Conservation (phyloP, 176 grass and related monocot genomes). For the Neostapfia colusana region DNA sequence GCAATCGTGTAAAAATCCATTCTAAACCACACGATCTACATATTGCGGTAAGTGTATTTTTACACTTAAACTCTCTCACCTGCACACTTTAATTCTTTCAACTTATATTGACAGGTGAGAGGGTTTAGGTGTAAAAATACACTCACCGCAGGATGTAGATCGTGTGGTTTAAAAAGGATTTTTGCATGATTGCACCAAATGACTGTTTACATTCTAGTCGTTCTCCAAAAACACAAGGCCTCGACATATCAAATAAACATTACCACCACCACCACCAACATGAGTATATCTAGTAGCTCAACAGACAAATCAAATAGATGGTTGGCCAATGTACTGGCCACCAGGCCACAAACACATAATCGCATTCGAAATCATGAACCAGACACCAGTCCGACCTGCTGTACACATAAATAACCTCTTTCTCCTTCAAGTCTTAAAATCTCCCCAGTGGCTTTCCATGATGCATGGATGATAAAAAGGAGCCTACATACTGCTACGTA, state of each 20-base stretch:
- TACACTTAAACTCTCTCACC: too few relatives aligned
- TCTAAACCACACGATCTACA: too few relatives aligned
- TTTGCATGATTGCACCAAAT: too few relatives aligned
- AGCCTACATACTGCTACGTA: slow-evolving; percentile 10
- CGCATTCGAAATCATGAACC: background rate
- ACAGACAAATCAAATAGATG: background rate
- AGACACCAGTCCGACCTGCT: slow-evolving; percentile 21
- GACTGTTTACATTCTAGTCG: too few relatives aligned
- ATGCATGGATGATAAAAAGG: slow-evolving; percentile 14
- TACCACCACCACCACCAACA: background rate
- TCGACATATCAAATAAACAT: background rate
- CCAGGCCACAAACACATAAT: background rate
- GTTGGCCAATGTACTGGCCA: background rate
- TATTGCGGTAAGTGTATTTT: too few relatives aligned
- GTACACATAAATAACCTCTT: slow-evolving; percentile 29
- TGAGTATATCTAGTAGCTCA: background rate
- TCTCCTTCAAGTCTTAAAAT: slow-evolving; percentile 8
- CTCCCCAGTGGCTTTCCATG: background rate
- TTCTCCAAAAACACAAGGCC: background rate
- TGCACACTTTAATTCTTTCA: too few relatives aligned
- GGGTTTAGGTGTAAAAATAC: too few relatives aligned
- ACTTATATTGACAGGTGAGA: too few relatives aligned
- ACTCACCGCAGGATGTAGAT: too few relatives aligned
- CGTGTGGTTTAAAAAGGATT: too few relatives aligned
- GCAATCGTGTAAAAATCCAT: too few relatives aligned